Evolutionary conservation across 441 rosid genomes (phyloP).

Genomic region (Gossypium davidsonii): DNA sequence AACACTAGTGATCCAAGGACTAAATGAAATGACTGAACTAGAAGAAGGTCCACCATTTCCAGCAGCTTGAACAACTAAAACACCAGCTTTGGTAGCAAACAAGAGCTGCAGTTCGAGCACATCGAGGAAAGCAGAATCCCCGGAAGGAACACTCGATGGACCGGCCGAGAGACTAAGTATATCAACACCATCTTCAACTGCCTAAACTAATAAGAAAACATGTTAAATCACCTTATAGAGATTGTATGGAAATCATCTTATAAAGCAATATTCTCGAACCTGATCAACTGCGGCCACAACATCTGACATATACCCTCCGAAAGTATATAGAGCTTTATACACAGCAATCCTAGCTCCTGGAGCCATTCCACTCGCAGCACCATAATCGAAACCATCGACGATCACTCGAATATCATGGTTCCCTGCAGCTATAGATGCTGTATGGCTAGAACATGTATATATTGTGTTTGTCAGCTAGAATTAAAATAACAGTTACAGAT

Average conservation of each 20-base stretch:
- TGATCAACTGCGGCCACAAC: conserved; percentile 33
- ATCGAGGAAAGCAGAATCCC: conserved; percentile 26
- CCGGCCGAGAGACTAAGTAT: conserved; percentile 25
- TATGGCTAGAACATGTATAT: conserved; percentile 16
- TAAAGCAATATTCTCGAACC: conserved; percentile 15
- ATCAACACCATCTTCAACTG: conserved; percentile 33
- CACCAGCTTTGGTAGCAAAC: conserved; percentile 30
- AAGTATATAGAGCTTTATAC: conserved; percentile 28
- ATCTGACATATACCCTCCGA: conserved; percentile 31
- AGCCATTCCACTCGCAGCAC: conserved; percentile 33
- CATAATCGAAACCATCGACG: conserved; percentile 25
- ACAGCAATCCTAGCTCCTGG: conserved; percentile 35
- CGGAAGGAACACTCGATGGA: conserved; percentile 31
- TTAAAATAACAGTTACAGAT: not conserved
- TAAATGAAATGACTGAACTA: conserved; percentile 25
- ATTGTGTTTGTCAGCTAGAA: not conserved
- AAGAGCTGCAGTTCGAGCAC: conserved; percentile 26
- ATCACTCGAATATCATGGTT: conserved; percentile 19
- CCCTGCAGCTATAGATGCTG: conserved; percentile 33
- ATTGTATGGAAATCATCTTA: not conserved
- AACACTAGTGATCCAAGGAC: conserved; percentile 33
- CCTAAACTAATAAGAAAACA: conserved; percentile 14
- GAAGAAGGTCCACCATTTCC: conserved; percentile 28
- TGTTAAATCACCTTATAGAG: not conserved
- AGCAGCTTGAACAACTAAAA: conserved; percentile 30